Base-by-base conservation (phyloP, 2,329 filamentous ascomycete genomes). In the Ophiostoma montium region DNA sequence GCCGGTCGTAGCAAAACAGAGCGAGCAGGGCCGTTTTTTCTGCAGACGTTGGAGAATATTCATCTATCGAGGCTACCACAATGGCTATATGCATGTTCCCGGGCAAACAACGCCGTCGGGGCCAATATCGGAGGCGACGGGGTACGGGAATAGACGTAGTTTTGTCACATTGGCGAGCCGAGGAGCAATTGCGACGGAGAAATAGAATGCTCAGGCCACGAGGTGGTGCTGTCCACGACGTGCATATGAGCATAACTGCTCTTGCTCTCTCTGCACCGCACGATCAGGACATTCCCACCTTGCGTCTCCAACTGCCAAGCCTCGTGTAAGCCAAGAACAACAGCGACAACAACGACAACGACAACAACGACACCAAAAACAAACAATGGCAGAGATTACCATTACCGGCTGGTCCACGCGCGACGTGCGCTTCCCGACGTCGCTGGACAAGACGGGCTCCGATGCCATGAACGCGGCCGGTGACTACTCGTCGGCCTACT, bases 401-500 rank as follows among this genome's bases (percentile, higher is more conserved):
- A 85, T 87, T 61, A 86, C 80, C 49, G 76, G 80, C 54, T 86
- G 79, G 71, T 70, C 68, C 56, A 84, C 81, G 52, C 74, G 80
- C 61, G 83, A 87, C 68, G 81, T 87, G 62, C 78, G 83, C 57
- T 87, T 87, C 63, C 83, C 83, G 65, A 95, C 88, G n/a, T 95
- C 88, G 36, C 79, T 95, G 53, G 87, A 94, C 68, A 92, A 90
- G 70, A 94, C 87, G n/a, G 88, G 88, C 59, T 94, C 86, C 9
- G 89, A 95, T 76, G 89, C 90, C 60, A 95, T 95, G 89, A 95
- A 95, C 62, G 84, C 86, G 3, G 87, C 88, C 2, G 85, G 87
- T 53, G 87, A 95, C 67, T 95, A 95, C 68, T 94, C 87, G 1
- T 75, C 88, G 12, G 88, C 89, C n/a, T 95, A 95, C 71, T 94